phyloP scores from a whole-genome alignment of 116 monocot species.

The Papilionanthe hybrid region DNA sequence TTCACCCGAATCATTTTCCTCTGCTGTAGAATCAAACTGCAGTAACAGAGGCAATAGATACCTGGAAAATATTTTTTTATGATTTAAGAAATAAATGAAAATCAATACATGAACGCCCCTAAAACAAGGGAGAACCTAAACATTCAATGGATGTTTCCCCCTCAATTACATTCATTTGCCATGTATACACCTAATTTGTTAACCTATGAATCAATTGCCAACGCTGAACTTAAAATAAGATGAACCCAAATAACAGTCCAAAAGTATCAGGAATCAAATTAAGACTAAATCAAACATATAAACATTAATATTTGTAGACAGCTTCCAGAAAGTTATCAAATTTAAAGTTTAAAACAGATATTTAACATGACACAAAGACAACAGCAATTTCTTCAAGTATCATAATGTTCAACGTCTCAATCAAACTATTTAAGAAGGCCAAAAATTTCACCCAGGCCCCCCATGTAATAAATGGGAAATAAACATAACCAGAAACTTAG shows the following conservation, averaged over 20 bases:
- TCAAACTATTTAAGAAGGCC: no score
- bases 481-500: not conserved
- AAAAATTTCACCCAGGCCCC: no score
- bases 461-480: no score
- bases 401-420: no score
- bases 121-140: not conserved
- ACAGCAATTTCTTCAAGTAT: no score
- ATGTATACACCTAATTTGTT: not conserved
- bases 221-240: not conserved
- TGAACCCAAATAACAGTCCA: not conserved
- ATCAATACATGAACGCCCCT: not conserved
- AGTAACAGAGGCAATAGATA: constrained; percentile 88
- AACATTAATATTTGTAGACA: no score
- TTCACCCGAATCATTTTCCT: constrained; percentile 56
- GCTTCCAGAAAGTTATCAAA: no score
- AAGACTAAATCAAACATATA: not conserved
- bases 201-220: not conserved
- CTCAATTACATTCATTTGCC: not conserved
- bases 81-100: not conserved
- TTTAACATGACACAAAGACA: no score
- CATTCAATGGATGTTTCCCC: not conserved
- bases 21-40: constrained; percentile 98
- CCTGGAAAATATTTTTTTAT: constrained; percentile 37
- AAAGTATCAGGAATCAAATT: not conserved
- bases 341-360: no score